Conservation (phyloP, 1,139 yeast genomes). For the Sugiyamaella pinicola region DNA sequence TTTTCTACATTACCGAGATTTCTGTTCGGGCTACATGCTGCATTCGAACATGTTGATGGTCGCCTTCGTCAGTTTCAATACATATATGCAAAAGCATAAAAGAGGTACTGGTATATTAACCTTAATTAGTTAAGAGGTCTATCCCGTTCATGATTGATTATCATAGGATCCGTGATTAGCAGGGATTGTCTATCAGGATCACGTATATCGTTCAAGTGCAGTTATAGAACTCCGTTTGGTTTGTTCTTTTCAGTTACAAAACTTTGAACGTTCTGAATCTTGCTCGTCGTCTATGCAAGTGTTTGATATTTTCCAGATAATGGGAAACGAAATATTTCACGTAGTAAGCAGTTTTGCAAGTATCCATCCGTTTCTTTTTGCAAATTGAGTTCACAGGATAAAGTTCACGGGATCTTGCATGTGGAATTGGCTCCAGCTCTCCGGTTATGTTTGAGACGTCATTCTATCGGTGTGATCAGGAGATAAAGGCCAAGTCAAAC, state of each 20-base stretch:
- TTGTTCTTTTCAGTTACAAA: too few species aligned
- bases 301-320: not conserved
- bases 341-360: not conserved
- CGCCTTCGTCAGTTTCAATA: conserved; percentile 7
- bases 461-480: conserved; percentile 1
- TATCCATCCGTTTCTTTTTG: not conserved
- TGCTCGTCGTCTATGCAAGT: not conserved
- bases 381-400: not conserved
- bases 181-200: not conserved
- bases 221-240: too few species aligned
- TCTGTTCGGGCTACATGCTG: conserved; percentile 12
- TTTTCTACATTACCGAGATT: conserved; percentile 17
- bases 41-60: conserved; percentile 12
- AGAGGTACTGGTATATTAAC: not conserved
- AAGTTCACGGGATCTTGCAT: conserved; percentile 15
- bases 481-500: not conserved
- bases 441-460: conserved; percentile 1
- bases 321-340: conserved; percentile 12
- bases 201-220: too few species aligned
- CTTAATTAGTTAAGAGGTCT: conserved; percentile 2
- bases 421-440: conserved; percentile 16
- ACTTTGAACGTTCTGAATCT: not conserved
- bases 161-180: not conserved
- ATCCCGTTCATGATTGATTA: not conserved
- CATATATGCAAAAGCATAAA: conserved; percentile 6